Conservation (phyloP, 176 grass and related monocot genomes). For the Cymbopogon citratus region DNA sequence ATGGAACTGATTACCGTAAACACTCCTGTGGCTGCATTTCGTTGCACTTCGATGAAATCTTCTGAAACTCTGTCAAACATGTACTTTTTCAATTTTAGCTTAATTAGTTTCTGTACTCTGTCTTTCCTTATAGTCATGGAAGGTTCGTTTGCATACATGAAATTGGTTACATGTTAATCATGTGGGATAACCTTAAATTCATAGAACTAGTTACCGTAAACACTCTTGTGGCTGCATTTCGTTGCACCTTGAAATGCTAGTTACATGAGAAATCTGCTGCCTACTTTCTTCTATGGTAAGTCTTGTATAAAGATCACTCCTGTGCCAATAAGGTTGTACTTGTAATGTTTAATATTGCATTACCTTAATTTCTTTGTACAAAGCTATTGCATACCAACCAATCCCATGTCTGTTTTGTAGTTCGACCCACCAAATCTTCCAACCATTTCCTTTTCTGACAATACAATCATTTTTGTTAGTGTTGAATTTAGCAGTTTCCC, state of each 20-base stretch:
- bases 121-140: background rate
- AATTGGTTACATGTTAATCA: background rate
- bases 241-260: too few relatives aligned
- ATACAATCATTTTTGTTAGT: background rate
- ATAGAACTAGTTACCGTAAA: background rate
- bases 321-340: background rate
- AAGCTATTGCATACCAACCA: background rate
- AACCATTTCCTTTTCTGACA: background rate
- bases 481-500: slow-evolving; percentile 10
- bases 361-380: background rate
- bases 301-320: background rate
- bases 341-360: background rate
- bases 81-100: background rate
- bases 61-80: background rate
- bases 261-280: background rate
- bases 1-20: background rate
- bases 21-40: background rate
- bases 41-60: background rate
- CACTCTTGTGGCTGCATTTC: background rate
- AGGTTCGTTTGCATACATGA: background rate
- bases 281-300: background rate
- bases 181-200: background rate
- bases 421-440: background rate
- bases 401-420: background rate
- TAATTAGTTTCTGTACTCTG: background rate